Evolutionary conservation across 352 stramenopile genomes (phyloP).

Genomic region (Phytophthora chlamydospora): DNA sequence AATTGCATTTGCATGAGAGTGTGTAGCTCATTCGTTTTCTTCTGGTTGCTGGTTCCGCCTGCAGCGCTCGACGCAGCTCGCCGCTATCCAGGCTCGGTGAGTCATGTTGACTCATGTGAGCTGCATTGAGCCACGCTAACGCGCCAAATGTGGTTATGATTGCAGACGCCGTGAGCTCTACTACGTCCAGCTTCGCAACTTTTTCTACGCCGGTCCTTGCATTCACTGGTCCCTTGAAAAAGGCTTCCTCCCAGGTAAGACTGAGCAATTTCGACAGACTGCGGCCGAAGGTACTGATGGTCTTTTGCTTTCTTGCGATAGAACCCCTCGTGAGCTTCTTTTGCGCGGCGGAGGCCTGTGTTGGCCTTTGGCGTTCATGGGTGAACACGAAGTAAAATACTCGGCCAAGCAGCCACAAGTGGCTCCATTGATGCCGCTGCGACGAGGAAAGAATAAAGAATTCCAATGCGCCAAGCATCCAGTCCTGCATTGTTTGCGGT

Average conservation of each 20-base stretch:
- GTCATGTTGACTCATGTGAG: neutral
- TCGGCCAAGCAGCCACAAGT: conserved; percentile 14
- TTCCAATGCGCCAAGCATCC: conserved; percentile 5
- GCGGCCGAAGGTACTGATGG: neutral
- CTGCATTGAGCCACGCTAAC: neutral
- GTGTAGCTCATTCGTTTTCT: conserved; percentile 4
- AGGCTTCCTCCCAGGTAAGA: conserved; percentile 65
- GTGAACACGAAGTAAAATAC: conserved; percentile 44
- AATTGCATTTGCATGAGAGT: neutral
- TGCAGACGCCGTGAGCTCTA: conserved; percentile 73
- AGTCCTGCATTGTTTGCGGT: too few relatives aligned
- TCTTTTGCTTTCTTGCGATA: conserved; percentile 17
- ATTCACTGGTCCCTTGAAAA: conserved; percentile 83
- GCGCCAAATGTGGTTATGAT: conserved; percentile 1
- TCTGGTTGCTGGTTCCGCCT: conserved; percentile 8
- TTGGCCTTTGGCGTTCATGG: conserved; percentile 83
- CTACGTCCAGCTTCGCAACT: conserved; percentile 81
- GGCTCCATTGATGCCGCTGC: neutral
- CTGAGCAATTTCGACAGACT: neutral
- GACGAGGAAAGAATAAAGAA: neutral
- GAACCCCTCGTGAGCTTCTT: conserved; percentile 76
- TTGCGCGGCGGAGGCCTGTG: conserved; percentile 66
- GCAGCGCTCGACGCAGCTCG: conserved; percentile 49
- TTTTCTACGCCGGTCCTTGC: conserved; percentile 81
- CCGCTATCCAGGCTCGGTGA: conserved; percentile 56